phyloP scores from a whole-genome alignment of 2,329 filamentous ascomycete species.

The Elsinoe fawcettii region DNA sequence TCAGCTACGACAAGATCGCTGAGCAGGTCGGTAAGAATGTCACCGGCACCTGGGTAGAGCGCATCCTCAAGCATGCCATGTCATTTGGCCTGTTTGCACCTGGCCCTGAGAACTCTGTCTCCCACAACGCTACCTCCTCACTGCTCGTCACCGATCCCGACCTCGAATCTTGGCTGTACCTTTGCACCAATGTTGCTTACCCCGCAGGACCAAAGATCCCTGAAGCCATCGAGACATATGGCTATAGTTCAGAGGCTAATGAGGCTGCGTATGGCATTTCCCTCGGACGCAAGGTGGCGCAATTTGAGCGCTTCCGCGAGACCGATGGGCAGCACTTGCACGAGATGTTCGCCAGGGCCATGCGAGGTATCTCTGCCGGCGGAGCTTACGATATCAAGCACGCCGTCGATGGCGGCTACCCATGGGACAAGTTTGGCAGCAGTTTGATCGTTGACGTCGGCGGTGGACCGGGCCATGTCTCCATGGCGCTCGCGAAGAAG shows the following conservation, averaged over 20 bases:
- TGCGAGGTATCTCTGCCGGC: slow-evolving; percentile 22
- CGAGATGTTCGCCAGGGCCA: slow-evolving; percentile 22
- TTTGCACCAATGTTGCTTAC: slow-evolving; percentile 21
- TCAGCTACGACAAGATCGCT: slow-evolving; percentile 15
- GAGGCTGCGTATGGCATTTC: slow-evolving; percentile 20
- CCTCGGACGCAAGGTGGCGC: slow-evolving; percentile 20
- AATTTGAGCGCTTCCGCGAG: slow-evolving; percentile 21
- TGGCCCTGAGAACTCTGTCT: slow-evolving; percentile 16
- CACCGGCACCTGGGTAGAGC: slow-evolving; percentile 19
- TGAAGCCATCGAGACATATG: slow-evolving; percentile 21
- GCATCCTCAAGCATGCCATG: slow-evolving; percentile 20
- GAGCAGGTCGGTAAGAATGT: slow-evolving; percentile 16
- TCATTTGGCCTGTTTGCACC: slow-evolving; percentile 21
- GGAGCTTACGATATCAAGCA: slow-evolving; percentile 21
- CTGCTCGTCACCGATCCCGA: slow-evolving; percentile 23
- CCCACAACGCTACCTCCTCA: slow-evolving; percentile 19
- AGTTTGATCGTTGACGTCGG: slow-evolving; percentile 21
- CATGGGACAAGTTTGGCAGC: slow-evolving; percentile 20
- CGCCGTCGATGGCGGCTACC: slow-evolving; percentile 21
- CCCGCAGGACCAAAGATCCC: slow-evolving; percentile 21
- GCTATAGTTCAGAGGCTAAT: slow-evolving; percentile 20
- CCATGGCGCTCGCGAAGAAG: slow-evolving; percentile 21
- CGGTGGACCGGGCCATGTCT: slow-evolving; percentile 22
- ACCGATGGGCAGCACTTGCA: slow-evolving; percentile 20
- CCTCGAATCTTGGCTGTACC: slow-evolving; percentile 21